phyloP scores from a whole-genome alignment of 2,329 filamentous ascomycete genomes.

The Sarocladium brachiariae region DNA sequence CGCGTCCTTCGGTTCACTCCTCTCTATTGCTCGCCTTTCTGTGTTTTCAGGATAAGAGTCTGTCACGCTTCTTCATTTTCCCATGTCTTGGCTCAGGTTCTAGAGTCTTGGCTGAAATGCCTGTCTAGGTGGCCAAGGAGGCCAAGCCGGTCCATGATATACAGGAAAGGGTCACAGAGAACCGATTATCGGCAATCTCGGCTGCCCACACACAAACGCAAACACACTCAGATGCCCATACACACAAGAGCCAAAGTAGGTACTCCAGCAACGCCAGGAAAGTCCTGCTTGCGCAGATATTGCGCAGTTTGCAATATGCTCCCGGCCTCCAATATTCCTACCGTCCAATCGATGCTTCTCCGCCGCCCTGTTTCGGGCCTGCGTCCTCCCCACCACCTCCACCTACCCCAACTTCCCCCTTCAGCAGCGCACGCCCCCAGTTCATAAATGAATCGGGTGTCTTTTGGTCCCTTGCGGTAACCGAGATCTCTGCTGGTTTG shows the following conservation, averaged over 20 bases:
- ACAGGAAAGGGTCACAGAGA: not conserved
- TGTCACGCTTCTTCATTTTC: too few species aligned
- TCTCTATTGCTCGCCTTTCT: too few species aligned
- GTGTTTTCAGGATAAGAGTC: too few species aligned
- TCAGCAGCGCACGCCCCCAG: not conserved
- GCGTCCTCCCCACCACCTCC: not conserved
- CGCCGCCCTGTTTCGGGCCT: too few species aligned
- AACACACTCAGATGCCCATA: not conserved
- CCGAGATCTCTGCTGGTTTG: not conserved
- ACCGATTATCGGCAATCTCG: slow-evolving; percentile 4
- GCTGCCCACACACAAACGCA: not conserved
- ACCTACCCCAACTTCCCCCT: not conserved
- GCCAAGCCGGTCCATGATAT: not conserved
- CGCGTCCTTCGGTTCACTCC: too few species aligned
- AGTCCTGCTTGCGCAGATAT: too few species aligned
- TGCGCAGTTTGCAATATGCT: not conserved
- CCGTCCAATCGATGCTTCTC: not conserved
- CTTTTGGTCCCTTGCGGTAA: not conserved
- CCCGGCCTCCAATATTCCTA: not conserved
- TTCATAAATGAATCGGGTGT: not conserved
- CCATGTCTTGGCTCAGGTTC: too few species aligned
- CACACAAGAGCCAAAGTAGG: too few species aligned
- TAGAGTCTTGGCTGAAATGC: too few species aligned
- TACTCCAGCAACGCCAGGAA: not conserved
- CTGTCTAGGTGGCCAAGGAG: not conserved